Evolutionary conservation across 1,139 yeast genomes (phyloP).

Genomic region (Casaregolazyma suthepensis): DNA sequence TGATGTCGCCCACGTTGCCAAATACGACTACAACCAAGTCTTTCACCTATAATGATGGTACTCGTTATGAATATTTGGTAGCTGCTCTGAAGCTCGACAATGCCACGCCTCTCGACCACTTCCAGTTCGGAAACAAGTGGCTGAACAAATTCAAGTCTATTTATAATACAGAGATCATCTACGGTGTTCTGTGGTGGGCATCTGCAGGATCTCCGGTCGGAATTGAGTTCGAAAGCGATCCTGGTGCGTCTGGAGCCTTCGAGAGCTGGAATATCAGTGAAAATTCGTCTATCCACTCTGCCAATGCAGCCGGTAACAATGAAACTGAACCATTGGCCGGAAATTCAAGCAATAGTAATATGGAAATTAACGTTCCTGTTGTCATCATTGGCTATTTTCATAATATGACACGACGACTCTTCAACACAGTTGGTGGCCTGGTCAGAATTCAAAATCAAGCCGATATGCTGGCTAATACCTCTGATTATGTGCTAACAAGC

Average conservation of each 20-base stretch:
- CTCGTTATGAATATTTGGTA: constrained; percentile 26
- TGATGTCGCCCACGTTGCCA: background rate
- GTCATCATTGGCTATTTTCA: constrained; percentile 28
- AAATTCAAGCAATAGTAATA: background rate
- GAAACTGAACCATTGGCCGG: background rate
- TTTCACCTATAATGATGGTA: constrained; percentile 26
- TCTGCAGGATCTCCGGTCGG: constrained; percentile 63
- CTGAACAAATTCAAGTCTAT: constrained; percentile 6
- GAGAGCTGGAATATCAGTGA: constrained; percentile 5
- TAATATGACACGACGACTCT: constrained; percentile 25
- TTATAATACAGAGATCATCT: constrained; percentile 14
- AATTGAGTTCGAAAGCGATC: constrained; percentile 33
- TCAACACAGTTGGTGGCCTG: constrained; percentile 18
- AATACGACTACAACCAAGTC: constrained; percentile 8
- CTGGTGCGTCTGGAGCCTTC: constrained; percentile 18
- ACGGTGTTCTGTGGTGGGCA: constrained; percentile 76
- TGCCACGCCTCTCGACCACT: constrained; percentile 1
- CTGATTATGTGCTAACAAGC: constrained; percentile 3
- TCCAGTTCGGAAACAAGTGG: constrained; percentile 1
- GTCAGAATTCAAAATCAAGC: constrained; percentile 17
- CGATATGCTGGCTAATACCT: constrained; percentile 1
- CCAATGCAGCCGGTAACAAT: background rate
- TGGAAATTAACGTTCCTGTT: constrained; percentile 6
- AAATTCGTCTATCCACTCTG: background rate
- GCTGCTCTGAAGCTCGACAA: constrained; percentile 23